Percentiles rank a stretch among this genome's conserved stretches.
These are phyloP conservation scores for Microdochium nivale DNA, from an alignment of 2,329 filamentous ascomycete species.

Conservation along the genomic window DNA sequence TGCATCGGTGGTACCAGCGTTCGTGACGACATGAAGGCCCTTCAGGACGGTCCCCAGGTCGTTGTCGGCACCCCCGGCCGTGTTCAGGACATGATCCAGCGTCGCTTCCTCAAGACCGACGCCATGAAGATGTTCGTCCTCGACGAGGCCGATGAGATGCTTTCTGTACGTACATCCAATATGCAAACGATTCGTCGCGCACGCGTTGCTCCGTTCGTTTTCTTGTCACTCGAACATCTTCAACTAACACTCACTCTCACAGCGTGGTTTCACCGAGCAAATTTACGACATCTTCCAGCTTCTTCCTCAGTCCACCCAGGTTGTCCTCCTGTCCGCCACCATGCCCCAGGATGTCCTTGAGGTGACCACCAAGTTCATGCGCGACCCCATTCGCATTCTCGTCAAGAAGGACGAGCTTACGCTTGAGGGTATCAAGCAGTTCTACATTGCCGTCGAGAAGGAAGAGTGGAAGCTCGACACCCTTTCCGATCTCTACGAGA, in stretches of 20 bases:
- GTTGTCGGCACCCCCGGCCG: slow-evolving; percentile 97
- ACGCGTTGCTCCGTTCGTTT: slow-evolving; percentile 6
- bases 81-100: slow-evolving; percentile 99
- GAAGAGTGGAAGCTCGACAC: slow-evolving; percentile 99
- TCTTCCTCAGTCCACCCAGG: slow-evolving; percentile 94
- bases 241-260: slow-evolving; percentile 23
- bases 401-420: slow-evolving; percentile 99
- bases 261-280: slow-evolving; percentile 99
- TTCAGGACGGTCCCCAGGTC: slow-evolving; percentile 91
- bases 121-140: slow-evolving; percentile 99
- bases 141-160: slow-evolving; percentile 98
- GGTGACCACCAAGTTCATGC: slow-evolving; percentile 99
- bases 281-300: slow-evolving; percentile 99
- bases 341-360: slow-evolving; percentile 99
- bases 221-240: background rate
- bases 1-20: slow-evolving; percentile 99
- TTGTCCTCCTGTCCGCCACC: slow-evolving; percentile 94
- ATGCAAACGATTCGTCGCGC: no score
- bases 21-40: slow-evolving; percentile 96
- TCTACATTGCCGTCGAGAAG: slow-evolving; percentile 99
- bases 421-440: slow-evolving; percentile 99
- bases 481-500: slow-evolving; percentile 97
- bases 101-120: slow-evolving; percentile 93
- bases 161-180: slow-evolving; percentile 78
- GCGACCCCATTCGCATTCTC: slow-evolving; percentile 94